phyloP scores from a whole-genome alignment of 2,329 filamentous ascomycete genomes.

The Lachnellula arida region DNA sequence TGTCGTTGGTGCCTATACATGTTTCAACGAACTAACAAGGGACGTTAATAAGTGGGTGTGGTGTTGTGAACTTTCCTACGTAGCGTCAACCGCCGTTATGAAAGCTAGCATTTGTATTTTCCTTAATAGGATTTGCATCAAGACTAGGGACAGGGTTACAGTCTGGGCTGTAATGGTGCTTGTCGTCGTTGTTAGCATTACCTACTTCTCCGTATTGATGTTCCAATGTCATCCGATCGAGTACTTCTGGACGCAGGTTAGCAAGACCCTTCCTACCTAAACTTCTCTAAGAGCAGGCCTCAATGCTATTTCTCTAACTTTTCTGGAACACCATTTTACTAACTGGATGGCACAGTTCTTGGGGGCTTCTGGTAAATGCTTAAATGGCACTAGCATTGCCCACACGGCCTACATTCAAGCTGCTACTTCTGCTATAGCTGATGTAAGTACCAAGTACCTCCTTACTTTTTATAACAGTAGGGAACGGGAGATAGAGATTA shows the following conservation, averaged over 20 bases:
- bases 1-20: too few species aligned
- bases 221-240: conserved; percentile 35
- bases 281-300: too few species aligned
- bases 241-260: conserved; percentile 33
- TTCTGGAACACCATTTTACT: too few species aligned
- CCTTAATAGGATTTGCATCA: conserved; percentile 33
- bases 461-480: background rate
- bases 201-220: conserved; percentile 36
- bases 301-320: too few species aligned
- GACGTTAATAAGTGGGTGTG: too few species aligned
- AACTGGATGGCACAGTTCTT: conserved; percentile 15
- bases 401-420: conserved; percentile 36
- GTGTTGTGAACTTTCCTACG: conserved; percentile 34
- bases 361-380: conserved; percentile 28
- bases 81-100: conserved; percentile 36
- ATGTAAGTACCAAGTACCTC: conserved; percentile 13
- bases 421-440: conserved; percentile 34
- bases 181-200: conserved; percentile 31
- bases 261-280: too few species aligned
- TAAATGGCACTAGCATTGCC: conserved; percentile 23
- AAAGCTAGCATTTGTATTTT: conserved; percentile 36
- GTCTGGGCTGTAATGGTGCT: conserved; percentile 32
- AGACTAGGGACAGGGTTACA: conserved; percentile 26
- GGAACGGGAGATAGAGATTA: background rate
- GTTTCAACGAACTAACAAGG: conserved; percentile 7